phyloP scores from a whole-genome alignment of 1,284 basidiomycete genomes.

The Trichosporon sp. region DNA sequence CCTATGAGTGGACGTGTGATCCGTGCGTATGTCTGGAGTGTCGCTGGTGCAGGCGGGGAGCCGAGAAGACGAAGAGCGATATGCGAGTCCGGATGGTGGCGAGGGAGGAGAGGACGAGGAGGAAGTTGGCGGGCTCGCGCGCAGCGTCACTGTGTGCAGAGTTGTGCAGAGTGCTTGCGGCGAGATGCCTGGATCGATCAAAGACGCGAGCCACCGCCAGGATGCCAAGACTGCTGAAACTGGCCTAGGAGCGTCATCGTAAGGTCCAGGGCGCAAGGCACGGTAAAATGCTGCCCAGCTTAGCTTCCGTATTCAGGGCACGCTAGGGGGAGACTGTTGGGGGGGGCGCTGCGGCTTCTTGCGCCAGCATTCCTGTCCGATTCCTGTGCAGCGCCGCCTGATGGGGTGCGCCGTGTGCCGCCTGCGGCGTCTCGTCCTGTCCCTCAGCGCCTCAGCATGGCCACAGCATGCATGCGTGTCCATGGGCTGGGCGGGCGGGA shows the following conservation, averaged over 20 bases:
- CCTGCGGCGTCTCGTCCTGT: not conserved
- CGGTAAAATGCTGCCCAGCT: not conserved
- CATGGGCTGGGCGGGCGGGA: not conserved
- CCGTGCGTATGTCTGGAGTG: not conserved
- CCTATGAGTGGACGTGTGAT: not conserved
- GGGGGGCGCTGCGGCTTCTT: not conserved
- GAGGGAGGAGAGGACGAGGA: not conserved
- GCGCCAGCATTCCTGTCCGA: not conserved
- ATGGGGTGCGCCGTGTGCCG: not conserved
- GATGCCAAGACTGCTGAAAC: slow-evolving; percentile 15
- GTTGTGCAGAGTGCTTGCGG: not conserved
- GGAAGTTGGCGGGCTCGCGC: too few relatives aligned
- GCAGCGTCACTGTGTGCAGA: not conserved
- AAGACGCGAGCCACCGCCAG: not conserved
- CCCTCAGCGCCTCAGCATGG: not conserved
- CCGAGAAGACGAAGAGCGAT: not conserved
- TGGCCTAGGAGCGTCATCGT: slow-evolving; percentile 3
- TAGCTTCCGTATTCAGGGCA: not conserved
- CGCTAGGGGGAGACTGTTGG: not conserved
- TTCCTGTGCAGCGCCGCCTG: not conserved
- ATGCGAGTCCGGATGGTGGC: not conserved
- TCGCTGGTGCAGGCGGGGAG: not conserved
- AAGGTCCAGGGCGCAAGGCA: slow-evolving; percentile 5
- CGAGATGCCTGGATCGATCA: not conserved
- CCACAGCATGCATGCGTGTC: slow-evolving; percentile 1